Evolutionary conservation across 1,284 basidiomycete species (phyloP).

Genomic region (Ustilago lituana): DNA sequence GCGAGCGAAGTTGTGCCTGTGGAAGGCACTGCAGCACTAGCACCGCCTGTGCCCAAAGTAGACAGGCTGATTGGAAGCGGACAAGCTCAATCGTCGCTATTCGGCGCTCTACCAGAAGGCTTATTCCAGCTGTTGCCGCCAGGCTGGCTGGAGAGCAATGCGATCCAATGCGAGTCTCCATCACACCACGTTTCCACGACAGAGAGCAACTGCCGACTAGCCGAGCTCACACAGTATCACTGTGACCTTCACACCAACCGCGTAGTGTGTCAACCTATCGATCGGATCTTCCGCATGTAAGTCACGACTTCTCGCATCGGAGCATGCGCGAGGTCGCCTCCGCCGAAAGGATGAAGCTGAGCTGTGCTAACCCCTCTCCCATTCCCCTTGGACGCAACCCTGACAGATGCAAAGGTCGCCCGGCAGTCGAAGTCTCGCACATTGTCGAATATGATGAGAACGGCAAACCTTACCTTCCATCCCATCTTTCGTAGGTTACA

Average conservation of each 20-base stretch:
- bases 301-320: neutral
- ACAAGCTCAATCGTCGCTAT: neutral
- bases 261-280: conserved; percentile 53
- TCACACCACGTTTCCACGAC: neutral
- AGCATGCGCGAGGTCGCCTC: too few relatives aligned
- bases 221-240: conserved; percentile 53
- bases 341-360: too few relatives aligned
- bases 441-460: conserved; percentile 51
- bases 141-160: neutral
- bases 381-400: neutral
- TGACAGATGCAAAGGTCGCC: conserved; percentile 39
- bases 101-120: neutral
- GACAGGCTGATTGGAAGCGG: neutral
- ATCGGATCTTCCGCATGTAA: conserved; percentile 55
- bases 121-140: conserved; percentile 7
- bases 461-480: conserved; percentile 45
- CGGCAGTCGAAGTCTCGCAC: conserved; percentile 56
- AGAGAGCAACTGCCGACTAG: conserved; percentile 30
- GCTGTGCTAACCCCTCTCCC: too few relatives aligned
- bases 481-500: conserved; percentile 35
- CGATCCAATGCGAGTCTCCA: conserved; percentile 20
- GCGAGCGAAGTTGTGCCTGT: neutral
- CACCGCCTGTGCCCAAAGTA: neutral
- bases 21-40: neutral
- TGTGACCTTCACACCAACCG: conserved; percentile 44